Percentiles rank a stretch among this genome's conserved stretches.
These are phyloP conservation scores for Mycena haematopus DNA, from an alignment of 768 basidiomycete species.

Conservation along the genomic window DNA sequence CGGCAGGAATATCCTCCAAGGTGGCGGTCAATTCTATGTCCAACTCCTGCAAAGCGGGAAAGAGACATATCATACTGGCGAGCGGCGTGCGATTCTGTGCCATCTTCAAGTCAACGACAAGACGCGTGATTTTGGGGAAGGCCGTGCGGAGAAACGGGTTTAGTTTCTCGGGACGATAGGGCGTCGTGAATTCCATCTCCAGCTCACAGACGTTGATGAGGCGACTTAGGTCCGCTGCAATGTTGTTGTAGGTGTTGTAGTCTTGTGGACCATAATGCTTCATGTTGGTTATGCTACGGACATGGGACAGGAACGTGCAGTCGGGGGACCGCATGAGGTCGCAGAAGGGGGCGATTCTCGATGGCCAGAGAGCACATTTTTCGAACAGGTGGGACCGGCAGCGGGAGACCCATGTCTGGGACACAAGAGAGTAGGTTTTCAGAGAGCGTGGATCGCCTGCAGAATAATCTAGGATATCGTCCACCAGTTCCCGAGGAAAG, in stretches of 20 bases:
- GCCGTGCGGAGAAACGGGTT: not conserved
- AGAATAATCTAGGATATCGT: not conserved
- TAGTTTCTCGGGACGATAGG: not conserved
- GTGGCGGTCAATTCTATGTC: not conserved
- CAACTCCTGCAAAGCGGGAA: not conserved
- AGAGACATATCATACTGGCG: not conserved
- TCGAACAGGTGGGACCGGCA: not conserved
- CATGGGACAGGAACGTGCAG: not conserved
- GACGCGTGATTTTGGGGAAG: not conserved
- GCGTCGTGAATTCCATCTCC: not conserved
- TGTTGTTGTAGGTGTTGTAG: not conserved
- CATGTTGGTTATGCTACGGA: not conserved
- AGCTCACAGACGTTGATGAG: not conserved
- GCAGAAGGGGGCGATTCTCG: not conserved
- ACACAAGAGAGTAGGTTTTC: not conserved
- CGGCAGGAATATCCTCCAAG: not conserved
- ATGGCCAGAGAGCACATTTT: not conserved
- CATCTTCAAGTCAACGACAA: not conserved
- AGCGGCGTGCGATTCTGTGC: not conserved
- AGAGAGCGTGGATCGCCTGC: not conserved
- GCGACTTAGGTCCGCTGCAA: not conserved
- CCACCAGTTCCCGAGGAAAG: not conserved
- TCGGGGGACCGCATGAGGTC: not conserved
- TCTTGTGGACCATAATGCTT: not conserved
- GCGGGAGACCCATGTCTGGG: conserved; percentile 1